Percentiles rank a stretch among this genome's conserved stretches.
Evolutionary conservation across 2,329 filamentous ascomycete species (phyloP).

Genomic region (Arthrobotrys sphaeroides): DNA sequence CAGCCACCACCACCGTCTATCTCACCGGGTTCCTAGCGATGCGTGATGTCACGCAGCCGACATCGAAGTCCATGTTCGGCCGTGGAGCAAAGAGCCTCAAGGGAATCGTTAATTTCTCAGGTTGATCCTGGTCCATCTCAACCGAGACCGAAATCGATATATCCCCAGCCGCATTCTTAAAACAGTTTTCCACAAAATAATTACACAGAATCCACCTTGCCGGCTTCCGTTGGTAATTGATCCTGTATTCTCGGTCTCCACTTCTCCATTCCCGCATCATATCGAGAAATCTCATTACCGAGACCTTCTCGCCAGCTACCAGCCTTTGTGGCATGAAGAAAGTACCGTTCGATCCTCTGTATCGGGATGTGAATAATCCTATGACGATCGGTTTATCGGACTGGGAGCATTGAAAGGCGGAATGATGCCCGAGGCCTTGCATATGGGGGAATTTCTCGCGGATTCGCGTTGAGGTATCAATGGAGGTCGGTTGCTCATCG

Average conservation of each 20-base stretch:
- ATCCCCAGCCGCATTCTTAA: conserved; percentile 2
- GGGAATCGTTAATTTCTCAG: conserved; percentile 25
- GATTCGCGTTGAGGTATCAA: not conserved
- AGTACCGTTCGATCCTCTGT: conserved; percentile 13
- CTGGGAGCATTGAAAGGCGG: conserved; percentile 32
- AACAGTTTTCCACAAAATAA: conserved; percentile 34
- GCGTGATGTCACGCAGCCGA: conserved; percentile 11
- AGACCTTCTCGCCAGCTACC: conserved; percentile 10
- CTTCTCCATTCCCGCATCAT: conserved; percentile 38
- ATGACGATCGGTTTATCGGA: conserved; percentile 20
- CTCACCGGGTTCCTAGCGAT: conserved; percentile 13
- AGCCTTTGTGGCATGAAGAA: conserved; percentile 36
- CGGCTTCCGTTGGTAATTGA: conserved; percentile 2
- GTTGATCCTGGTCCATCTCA: conserved; percentile 42
- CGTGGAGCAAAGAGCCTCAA: conserved; percentile 25
- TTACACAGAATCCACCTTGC: conserved; percentile 32
- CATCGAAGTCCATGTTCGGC: conserved; percentile 35
- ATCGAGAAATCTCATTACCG: conserved; percentile 25
- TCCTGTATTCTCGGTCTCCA: conserved; percentile 20
- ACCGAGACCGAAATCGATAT: conserved; percentile 26
- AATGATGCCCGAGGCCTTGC: conserved; percentile 9
- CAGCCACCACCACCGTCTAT: not conserved
- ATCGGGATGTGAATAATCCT: conserved; percentile 34
- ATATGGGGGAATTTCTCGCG: not conserved
- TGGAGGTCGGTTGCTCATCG: not conserved